phyloP scores from a whole-genome alignment of 768 basidiomycete genomes.

The Basidioascus undulatus region DNA sequence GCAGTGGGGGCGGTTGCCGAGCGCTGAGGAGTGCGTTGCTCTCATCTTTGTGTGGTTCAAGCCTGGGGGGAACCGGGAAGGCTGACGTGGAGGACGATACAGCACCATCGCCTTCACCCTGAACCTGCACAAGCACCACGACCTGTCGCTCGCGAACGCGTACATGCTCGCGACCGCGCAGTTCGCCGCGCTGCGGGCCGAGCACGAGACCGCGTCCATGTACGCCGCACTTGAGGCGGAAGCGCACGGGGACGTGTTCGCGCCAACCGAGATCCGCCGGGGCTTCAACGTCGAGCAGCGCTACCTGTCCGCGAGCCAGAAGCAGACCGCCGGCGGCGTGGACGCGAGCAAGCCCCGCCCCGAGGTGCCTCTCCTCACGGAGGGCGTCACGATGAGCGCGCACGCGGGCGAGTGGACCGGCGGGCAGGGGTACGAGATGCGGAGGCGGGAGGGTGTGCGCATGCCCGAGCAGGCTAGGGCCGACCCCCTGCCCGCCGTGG shows the following conservation, averaged over 20 bases:
- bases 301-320: too few relatives aligned
- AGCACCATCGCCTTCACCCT: constrained; percentile 63
- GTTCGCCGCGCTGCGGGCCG: constrained; percentile 67
- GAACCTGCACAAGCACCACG: constrained; percentile 44
- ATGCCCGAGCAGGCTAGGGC: too few relatives aligned
- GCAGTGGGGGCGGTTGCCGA: constrained; percentile 61
- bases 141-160: constrained; percentile 43
- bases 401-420: too few relatives aligned
- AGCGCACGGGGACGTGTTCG: constrained; percentile 41
- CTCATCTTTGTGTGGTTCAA: not conserved
- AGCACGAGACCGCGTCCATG: constrained; percentile 48
- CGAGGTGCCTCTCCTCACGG: too few relatives aligned
- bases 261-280: constrained; percentile 33
- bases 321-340: too few relatives aligned
- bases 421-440: too few relatives aligned
- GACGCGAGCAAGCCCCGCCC: too few relatives aligned
- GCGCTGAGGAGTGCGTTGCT: constrained; percentile 60
- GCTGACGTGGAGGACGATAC: not conserved
- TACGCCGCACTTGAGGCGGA: constrained; percentile 64
- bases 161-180: constrained; percentile 58
- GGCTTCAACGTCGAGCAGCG: constrained; percentile 36
- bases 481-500: too few relatives aligned
- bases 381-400: too few relatives aligned
- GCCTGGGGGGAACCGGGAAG: not conserved
- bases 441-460: too few relatives aligned